Base-by-base conservation (phyloP, 2,329 filamentous ascomycete species). In the Sporothrix euskadiensis region DNA sequence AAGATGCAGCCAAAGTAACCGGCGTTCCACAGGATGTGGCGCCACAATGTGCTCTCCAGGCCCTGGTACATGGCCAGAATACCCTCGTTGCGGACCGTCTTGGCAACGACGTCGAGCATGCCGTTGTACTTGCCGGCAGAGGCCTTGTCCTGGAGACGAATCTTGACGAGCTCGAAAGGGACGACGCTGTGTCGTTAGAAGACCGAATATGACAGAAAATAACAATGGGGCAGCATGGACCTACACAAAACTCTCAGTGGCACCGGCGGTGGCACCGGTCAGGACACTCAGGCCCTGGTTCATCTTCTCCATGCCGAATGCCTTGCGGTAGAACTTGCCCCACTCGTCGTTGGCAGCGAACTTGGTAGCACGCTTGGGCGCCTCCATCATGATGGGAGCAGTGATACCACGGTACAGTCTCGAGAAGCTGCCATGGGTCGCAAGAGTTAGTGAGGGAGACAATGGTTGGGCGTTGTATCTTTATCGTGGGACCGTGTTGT, bases 1-100 rank as follows among this genome's bases (percentile, higher is more conserved):
- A 97, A 97, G 82, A 99, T 99, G 84, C 94, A 97, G 80, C 96
- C 96, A 82, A 99, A 99, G 88, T 97, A 98, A 74, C 94, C 95
- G 16, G 92, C 90, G 83, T 98, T 98, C 94, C 94, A 98, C 74
- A 87, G 83, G 73, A 87, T 80, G 78, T 99, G 96, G 76, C 96
- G 91, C 96, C 96, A 99, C 85, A 98, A 85, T 73, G 96, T 99
- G 75, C 92, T 95, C 85, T 99, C 96, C 66, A 99, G 90, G 73
- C 96, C 96, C 83, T 98, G 97, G 88, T 98, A 99, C 81, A 99
- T 87, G 74, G 95, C 93, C 76, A 98, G 86, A 19, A 91, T 84
- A 8, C 96, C 77, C 71, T 78, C 77, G 70, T 77, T 78, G 71
- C 75, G 76, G 44, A 78, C 65, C 19, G 76, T 97, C 89, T 96